Evolutionary conservation across 208 protist genomes (phyloP).

Genomic region (Polymyxa betae): DNA sequence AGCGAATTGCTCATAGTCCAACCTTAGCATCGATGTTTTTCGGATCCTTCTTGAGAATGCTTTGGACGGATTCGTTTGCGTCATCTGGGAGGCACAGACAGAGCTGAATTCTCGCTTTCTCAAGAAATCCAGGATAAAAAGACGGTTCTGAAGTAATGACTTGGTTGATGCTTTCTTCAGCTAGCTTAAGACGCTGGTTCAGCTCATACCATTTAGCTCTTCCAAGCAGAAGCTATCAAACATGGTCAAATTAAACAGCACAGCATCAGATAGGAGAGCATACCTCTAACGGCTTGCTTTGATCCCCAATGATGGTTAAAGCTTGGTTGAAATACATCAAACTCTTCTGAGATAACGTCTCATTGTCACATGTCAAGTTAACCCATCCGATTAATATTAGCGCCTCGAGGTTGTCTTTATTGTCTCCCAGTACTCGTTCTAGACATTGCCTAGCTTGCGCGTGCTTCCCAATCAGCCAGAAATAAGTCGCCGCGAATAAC

Average conservation of each 20-base stretch:
- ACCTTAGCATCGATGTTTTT: slow-evolving; percentile 6
- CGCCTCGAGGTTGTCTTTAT: neutral
- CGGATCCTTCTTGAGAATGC: slow-evolving; percentile 40
- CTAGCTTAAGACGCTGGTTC: neutral
- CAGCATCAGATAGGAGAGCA: neutral
- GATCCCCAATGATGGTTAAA: slow-evolving; percentile 13
- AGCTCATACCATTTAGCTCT: slow-evolving; percentile 47
- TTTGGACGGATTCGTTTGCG: slow-evolving; percentile 2
- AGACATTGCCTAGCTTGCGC: slow-evolving; percentile 23
- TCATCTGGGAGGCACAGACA: neutral
- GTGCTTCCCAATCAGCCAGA: slow-evolving; percentile 50
- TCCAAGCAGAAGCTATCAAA: slow-evolving; percentile 2
- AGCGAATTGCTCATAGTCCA: neutral
- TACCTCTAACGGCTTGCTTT: neutral
- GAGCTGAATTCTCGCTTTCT: slow-evolving; percentile 34
- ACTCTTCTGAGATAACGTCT: neutral
- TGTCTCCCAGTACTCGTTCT: slow-evolving; percentile 37
- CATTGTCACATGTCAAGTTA: neutral
- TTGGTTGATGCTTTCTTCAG: slow-evolving; percentile 15
- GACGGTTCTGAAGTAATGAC: neutral
- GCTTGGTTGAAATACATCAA: slow-evolving; percentile 27
- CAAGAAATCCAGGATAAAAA: neutral
- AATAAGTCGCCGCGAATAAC: slow-evolving; percentile 10
- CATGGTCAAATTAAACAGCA: neutral
- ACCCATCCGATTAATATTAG: slow-evolving; percentile 6